These are phyloP conservation scores for Alternaria hordeiaustralica DNA, from an alignment of 2,329 filamentous ascomycete species.

Conservation along the genomic window DNA sequence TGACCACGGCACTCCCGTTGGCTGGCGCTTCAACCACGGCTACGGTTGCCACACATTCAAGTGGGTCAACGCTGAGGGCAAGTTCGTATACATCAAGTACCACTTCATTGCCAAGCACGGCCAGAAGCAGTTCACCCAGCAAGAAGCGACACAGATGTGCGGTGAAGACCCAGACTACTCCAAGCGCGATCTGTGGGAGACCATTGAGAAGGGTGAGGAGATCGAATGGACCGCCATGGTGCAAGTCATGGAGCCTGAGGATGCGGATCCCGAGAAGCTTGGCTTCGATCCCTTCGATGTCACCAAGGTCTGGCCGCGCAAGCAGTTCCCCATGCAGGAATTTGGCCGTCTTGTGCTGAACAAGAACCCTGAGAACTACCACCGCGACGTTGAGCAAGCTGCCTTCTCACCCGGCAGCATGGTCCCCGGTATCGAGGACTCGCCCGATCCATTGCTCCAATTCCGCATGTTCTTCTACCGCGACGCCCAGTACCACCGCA, in stretches of 20 bases:
- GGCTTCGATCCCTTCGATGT: conserved; percentile 62
- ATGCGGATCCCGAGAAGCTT: conserved; percentile 57
- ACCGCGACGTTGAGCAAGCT: conserved; percentile 49
- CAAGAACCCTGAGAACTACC: conserved; percentile 62
- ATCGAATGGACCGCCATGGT: conserved; percentile 55
- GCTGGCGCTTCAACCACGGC: conserved; percentile 51
- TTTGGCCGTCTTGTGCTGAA: conserved; percentile 60
- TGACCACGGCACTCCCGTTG: conserved; percentile 58
- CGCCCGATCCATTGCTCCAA: conserved; percentile 28
- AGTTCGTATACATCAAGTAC: conserved; percentile 61
- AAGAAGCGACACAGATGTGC: conserved; percentile 54
- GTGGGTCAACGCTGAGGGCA: conserved; percentile 56
- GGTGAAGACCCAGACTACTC: conserved; percentile 61
- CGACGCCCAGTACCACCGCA: conserved; percentile 60
- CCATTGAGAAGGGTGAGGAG: conserved; percentile 52
- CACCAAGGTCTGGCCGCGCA: conserved; percentile 61
- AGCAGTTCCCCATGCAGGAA: conserved; percentile 57
- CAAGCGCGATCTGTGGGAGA: conserved; percentile 55
- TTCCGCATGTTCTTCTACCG: conserved; percentile 39
- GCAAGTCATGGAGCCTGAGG: conserved; percentile 55
- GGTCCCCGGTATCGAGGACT: conserved; percentile 59
- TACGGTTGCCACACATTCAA: conserved; percentile 59
- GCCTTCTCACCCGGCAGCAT: conserved; percentile 59
- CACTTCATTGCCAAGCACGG: conserved; percentile 58
- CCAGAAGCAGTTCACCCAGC: conserved; percentile 56